Evolutionary conservation across 2,329 filamentous ascomycete species (phyloP), one percentile per base, ranked within the genome.

Genomic region (Arthrobotrys iridis): DNA sequence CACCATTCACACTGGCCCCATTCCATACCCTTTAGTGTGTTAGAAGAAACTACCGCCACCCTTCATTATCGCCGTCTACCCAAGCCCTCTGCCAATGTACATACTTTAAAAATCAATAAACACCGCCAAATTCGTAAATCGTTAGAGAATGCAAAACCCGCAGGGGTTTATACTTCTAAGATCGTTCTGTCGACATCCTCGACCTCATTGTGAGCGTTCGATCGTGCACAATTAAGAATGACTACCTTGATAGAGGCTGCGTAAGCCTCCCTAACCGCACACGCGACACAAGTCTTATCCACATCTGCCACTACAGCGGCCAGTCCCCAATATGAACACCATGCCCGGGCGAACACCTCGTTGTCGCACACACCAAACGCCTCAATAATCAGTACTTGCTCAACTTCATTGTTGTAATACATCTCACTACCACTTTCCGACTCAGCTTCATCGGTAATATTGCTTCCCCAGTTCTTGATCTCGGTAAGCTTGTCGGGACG

Each of bases 241-340:
- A 92, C 88, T 41, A 93, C 90, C 52, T 88, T 90, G 62, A 93
- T 81, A 35, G 89, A 89, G 13, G 89, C 90, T 1, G 91, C 91
- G 81, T 91, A 93, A 28, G 91, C 90, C 81, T 92, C 90, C 74
- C 91, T 85, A 71, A 93, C 88, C 7, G 90, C 89, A 81, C 91
- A 93, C 13, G 89, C 87, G 85, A 91, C 88, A 82, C 89, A 93
- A 13, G 90, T 92, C 82, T 86, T 87, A 71, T 86, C 84, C 60
- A 91, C 81, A 81, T 92, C 89, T 6, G 90, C 90, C 70, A 92
- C 86, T 15, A 93, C 83, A 0, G 91, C 90, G 79, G 86, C 89
- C 78, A 92, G 82, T 1, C 91, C 91, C 87, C 90, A 91, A 79
- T 92, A 89, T 65, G 89, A 87, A 80, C 90, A 93, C 91, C 91